Evolutionary conservation across 1,139 yeast genomes (phyloP).

Genomic region (Blastobotrys capitulatus): DNA sequence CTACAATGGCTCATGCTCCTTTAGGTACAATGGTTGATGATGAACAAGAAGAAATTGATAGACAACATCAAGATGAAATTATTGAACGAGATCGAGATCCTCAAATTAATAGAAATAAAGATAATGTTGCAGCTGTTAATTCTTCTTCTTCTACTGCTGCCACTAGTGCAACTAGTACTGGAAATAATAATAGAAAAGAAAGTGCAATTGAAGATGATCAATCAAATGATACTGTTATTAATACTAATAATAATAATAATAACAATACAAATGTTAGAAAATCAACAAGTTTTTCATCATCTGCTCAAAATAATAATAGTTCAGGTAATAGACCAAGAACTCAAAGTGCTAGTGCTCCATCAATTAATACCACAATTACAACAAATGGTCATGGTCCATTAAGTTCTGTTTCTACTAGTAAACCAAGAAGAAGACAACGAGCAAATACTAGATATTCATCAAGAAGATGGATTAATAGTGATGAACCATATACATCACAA

Average conservation of each 20-base stretch:
- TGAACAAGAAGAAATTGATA: constrained; percentile 5
- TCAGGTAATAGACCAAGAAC: not conserved
- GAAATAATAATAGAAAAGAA: not conserved
- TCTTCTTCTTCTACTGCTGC: not conserved
- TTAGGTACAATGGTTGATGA: constrained; percentile 17
- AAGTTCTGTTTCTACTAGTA: not conserved
- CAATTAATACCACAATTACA: not conserved
- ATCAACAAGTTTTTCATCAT: not conserved
- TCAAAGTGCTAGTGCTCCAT: not conserved
- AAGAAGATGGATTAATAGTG: constrained; percentile 23
- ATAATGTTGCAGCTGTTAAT: not conserved
- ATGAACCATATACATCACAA: constrained; percentile 50
- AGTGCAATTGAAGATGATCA: not conserved
- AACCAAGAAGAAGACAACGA: constrained; percentile 5
- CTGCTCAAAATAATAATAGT: not conserved
- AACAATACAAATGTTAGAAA: not conserved
- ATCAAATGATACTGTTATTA: not conserved
- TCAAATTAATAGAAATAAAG: not conserved
- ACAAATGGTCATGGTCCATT: not conserved
- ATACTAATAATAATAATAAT: too few relatives aligned
- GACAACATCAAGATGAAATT: not conserved
- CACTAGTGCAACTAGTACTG: not conserved
- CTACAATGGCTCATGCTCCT: constrained; percentile 21
- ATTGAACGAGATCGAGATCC: not conserved
- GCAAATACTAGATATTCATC: constrained; percentile 14